Base-by-base conservation (phyloP, 176 grass and related monocot species). In the Cenchrus americanus region DNA sequence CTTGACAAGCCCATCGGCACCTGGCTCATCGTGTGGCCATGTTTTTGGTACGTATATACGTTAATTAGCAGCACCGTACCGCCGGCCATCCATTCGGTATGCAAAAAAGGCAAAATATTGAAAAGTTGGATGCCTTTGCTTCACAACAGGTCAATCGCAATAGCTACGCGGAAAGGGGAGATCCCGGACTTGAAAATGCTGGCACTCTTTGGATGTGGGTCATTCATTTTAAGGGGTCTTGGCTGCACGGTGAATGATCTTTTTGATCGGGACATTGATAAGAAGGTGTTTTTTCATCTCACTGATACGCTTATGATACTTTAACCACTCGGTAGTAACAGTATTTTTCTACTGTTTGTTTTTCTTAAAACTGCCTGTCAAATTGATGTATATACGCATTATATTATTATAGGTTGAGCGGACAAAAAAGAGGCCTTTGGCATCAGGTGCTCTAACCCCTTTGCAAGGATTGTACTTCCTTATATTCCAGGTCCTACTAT, bases 161-260 rank as follows among this genome's bases (percentile, higher is more conserved):
- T 91, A 76, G 91, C 94, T 51, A 74, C 86, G 11, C 74, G 49
- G 0, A 78, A 75, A 37, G 81, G 75, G 34, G 73, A 85, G 66
- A 46, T 91, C 60, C 91, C 94, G 11, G 86, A 91, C 77, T 60
- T 96, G 48, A 96, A 93, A 69, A 91, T 87, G 84, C 14, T 96
- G 9, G 77, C 86, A 5, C 75, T 93, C 7, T 93, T 96, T 40
- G 94, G 81, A 79, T 88, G 82, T 71, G 89, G 89, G 8, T 81
- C 84, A n/a, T 69, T 93, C 26, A 59, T 91, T 53, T 70, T 93
- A 5, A 87, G 87, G 76, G 89, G 94, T 8, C 82, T 75, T 74
- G 91, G 84, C 42, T 93, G 94, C 75, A 93, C 94, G 1, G 84
- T 91, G 46, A 97, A 97, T 78, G 91, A 97, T 65, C 91, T 97